Base-by-base conservation (phyloP, 1,139 yeast species). In the Kodamaea sp. region DNA sequence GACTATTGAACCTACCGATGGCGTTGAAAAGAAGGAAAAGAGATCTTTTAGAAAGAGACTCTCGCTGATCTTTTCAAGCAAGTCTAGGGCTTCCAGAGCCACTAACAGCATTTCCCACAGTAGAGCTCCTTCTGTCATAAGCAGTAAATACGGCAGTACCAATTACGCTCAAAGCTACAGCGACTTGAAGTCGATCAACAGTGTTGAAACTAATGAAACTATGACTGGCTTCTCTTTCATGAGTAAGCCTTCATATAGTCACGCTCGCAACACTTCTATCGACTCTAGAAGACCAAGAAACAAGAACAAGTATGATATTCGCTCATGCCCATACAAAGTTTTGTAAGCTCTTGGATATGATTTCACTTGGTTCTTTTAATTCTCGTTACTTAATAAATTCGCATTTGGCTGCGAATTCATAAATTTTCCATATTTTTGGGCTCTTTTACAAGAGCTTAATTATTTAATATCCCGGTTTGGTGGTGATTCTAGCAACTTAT, bases 121-220 rank as follows among this genome's bases (percentile, higher is more conserved):
- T 3, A 24, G 23, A n/a, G 15, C 31, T 8, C 23, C 32, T 8
- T 20, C 22, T 8, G 4, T 30, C 9, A 10, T 9, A 9, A 20
- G 25, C 22, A 29, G 8, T 3, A 30, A 6, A 15, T 30, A 20
- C 10, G 32, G 31, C 32, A 29, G 27, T 27, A 23, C 7, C 29
- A 25, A 27, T 15, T 37, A 41, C 4, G 27, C 52, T 15, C 20
- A 15, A 15, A 15, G 20, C 20, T 15, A 15, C 41, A 46, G 54
- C 35, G 71, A 66, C 48, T 44, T 54, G 39, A 45, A 53, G 9
- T 65, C 72, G 5, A 52, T 67, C 36, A 49, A 48, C 42, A 55
- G 67, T n/a, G 44, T 42, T 31, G 66, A 57, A n/a, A 49, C 64
- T 22, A 47, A 40, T 30, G 20, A 15, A 15, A 15, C 20, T 15